phyloP scores from a whole-genome alignment of 805 yeast species.

The Saturnispora kantuleensis region DNA sequence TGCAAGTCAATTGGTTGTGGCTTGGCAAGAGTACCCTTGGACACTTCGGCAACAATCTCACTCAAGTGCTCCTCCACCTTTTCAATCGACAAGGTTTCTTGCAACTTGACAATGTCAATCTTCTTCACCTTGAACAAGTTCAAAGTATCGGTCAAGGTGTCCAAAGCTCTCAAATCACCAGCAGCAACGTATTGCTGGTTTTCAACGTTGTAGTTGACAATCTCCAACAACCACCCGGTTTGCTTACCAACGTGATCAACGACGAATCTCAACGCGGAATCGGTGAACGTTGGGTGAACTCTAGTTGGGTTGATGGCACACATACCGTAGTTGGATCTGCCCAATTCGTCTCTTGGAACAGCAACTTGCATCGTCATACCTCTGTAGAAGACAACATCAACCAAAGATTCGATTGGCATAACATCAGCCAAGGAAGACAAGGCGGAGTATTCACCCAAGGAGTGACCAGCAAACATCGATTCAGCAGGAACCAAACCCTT shows the following conservation, averaged over 20 bases:
- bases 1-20: constrained; percentile 95
- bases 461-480: constrained; percentile 97
- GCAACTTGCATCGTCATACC: constrained; percentile 99
- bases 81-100: constrained; percentile 72
- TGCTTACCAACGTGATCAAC: constrained; percentile 76
- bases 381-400: constrained; percentile 97
- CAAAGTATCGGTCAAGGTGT: constrained; percentile 84
- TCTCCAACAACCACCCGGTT: constrained; percentile 92
- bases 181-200: constrained; percentile 98
- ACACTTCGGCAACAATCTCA: constrained; percentile 80
- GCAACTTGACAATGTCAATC: constrained; percentile 83
- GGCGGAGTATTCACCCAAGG: constrained; percentile 98
- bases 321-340: constrained; percentile 99
- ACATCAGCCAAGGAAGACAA: constrained; percentile 95
- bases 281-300: constrained; percentile 78
- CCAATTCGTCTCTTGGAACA: constrained; percentile 90
- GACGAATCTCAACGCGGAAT: constrained; percentile 88
- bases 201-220: constrained; percentile 96
- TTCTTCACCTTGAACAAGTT: constrained; percentile 91
- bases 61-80: constrained; percentile 80
- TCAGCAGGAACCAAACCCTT: constrained; percentile 93
- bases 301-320: constrained; percentile 96
- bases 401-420: constrained; percentile 95
- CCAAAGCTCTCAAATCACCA: constrained; percentile 94
- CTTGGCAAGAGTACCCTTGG: constrained; percentile 73